Evolutionary conservation across 2,329 filamentous ascomycete genomes (phyloP).

Genomic region (Beauveria scarabaeidicola): DNA sequence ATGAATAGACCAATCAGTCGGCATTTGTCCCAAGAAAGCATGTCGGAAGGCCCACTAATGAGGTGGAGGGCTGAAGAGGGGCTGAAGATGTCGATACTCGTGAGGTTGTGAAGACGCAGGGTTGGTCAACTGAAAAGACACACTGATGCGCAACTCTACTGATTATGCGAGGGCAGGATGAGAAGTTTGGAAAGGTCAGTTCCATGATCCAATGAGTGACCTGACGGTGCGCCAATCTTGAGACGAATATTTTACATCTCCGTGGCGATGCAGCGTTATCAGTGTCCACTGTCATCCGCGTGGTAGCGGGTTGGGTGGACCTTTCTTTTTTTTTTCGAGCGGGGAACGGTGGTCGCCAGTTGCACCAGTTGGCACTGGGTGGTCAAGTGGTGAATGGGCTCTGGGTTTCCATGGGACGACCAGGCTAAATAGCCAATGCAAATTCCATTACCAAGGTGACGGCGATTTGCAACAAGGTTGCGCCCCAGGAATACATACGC

Average conservation of each 20-base stretch:
- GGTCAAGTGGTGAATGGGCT: too few species aligned
- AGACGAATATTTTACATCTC: slow-evolving; percentile 1
- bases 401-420: neutral
- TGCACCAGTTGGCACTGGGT: neutral
- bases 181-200: neutral
- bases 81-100: neutral
- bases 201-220: neutral
- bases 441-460: too few species aligned
- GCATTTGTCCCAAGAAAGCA: too few species aligned
- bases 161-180: neutral
- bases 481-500: neutral
- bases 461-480: neutral
- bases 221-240: neutral
- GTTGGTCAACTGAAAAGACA: too few species aligned
- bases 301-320: neutral
- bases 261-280: neutral
- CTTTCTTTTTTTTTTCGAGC: neutral
- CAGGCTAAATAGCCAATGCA: too few species aligned
- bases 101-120: neutral
- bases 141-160: neutral
- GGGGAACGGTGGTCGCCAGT: slow-evolving; percentile 5
- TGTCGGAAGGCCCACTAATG: too few species aligned
- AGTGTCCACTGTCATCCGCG: slow-evolving; percentile 2
- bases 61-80: neutral
- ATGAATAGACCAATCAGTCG: neutral